phyloP scores from a whole-genome alignment of 2,329 filamentous ascomycete genomes.

The Eurotiales sp. region DNA sequence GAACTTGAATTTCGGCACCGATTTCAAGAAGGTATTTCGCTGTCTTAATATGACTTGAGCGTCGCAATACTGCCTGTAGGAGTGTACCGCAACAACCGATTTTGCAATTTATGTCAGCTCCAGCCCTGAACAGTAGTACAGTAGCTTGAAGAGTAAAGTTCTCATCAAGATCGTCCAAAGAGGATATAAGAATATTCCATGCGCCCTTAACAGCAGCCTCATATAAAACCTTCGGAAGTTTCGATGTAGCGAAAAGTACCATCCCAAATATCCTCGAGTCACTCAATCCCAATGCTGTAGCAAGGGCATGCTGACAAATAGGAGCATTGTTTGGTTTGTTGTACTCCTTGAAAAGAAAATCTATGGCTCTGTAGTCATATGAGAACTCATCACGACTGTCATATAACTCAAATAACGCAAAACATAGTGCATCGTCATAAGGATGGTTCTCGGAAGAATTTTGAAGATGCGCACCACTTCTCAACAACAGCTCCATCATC shows the following conservation, averaged over 20 bases:
- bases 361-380: too few relatives aligned
- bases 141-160: neutral
- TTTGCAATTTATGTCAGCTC: neutral
- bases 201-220: neutral
- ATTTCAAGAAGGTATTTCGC: neutral
- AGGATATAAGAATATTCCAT: neutral
- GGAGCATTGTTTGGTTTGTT: too few relatives aligned
- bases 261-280: neutral
- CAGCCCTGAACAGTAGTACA: neutral
- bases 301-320: too few relatives aligned
- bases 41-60: neutral
- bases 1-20: neutral
- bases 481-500: neutral
- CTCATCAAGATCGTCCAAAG: neutral
- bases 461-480: neutral
- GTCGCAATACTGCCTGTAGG: constrained; percentile 1
- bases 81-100: neutral
- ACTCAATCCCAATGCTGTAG: neutral
- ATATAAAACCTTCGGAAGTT: neutral
- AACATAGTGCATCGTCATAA: neutral
- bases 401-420: neutral
- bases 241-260: neutral
- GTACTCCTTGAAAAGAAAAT: too few relatives aligned
- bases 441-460: neutral
- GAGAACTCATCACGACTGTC: too few relatives aligned